phyloP scores from a whole-genome alignment of 495 filamentous ascomycete genomes.

The Aspergillus hancockii region DNA sequence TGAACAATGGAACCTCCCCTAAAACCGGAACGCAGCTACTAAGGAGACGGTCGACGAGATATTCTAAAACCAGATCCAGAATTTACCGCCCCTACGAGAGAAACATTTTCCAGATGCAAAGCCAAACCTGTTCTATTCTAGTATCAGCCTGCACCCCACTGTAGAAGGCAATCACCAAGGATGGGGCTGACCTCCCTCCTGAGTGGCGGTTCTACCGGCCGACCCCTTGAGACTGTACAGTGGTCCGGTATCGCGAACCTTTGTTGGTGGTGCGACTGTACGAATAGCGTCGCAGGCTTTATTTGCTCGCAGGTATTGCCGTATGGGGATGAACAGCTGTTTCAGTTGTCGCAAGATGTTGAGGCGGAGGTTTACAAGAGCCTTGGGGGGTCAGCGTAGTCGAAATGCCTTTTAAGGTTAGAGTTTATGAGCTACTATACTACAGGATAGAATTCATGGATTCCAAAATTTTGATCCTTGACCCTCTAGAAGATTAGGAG shows the following conservation, averaged over 20 bases:
- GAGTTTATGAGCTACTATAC: no score
- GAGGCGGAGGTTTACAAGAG: conserved; percentile 12
- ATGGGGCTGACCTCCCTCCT: conserved; percentile 62
- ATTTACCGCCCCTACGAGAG: conserved; percentile 51
- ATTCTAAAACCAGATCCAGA: conserved; percentile 61
- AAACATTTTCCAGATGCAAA: conserved; percentile 50
- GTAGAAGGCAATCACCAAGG: conserved; percentile 40
- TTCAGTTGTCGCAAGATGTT: conserved; percentile 10
- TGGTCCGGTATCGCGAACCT: conserved; percentile 63
- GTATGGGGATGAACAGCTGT: conserved; percentile 35
- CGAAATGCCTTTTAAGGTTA: no score
- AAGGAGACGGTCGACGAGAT: conserved; percentile 56
- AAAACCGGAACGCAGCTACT: conserved; percentile 50
- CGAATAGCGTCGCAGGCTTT: conserved; percentile 59
- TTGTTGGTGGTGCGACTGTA: conserved; percentile 64
- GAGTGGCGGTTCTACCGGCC: conserved; percentile 43
- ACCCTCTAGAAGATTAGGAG: no score
- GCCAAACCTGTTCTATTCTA: conserved; percentile 46
- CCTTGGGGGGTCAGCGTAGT: no score
- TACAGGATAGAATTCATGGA: no score
- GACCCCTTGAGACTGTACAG: conserved; percentile 46
- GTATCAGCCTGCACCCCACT: conserved; percentile 45
- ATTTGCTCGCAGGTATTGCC: conserved; percentile 60
- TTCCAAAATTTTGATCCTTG: no score
- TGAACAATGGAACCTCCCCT: conserved; percentile 53